Percentiles rank a stretch among this genome's conserved stretches.
phyloP scores from a whole-genome alignment of 169 alveolate genomes.

The Cryptosporidium andersoni region DNA sequence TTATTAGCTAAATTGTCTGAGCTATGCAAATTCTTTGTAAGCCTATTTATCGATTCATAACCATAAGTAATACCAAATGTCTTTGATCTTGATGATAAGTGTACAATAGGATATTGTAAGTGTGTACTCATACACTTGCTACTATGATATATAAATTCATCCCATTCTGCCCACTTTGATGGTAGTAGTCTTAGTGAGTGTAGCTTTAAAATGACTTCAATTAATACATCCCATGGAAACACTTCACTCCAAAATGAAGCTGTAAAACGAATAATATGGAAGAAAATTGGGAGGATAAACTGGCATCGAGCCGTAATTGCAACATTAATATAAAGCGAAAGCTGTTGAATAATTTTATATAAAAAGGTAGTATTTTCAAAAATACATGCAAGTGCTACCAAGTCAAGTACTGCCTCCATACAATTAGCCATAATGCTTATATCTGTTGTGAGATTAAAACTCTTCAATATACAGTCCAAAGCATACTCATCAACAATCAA shows the following conservation, averaged over 20 bases:
- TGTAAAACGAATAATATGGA: constrained; percentile 23
- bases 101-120: constrained; percentile 38
- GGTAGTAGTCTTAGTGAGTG: constrained; percentile 39
- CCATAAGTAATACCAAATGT: constrained; percentile 60
- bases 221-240: constrained; percentile 35
- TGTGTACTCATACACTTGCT: constrained; percentile 32
- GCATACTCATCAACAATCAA: constrained; percentile 1
- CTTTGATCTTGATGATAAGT: constrained; percentile 35
- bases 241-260: constrained; percentile 18
- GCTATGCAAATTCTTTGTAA: neutral
- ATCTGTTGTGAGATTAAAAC: constrained; percentile 29
- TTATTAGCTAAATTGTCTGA: neutral
- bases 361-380: constrained; percentile 12
- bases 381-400: constrained; percentile 5
- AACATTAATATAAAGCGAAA: constrained; percentile 17
- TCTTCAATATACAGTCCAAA: constrained; percentile 21
- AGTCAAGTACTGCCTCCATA: constrained; percentile 27
- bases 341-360: constrained; percentile 16
- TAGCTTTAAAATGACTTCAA: constrained; percentile 16
- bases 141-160: constrained; percentile 35
- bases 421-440: constrained; percentile 32
- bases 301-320: constrained; percentile 53
- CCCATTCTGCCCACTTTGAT: constrained; percentile 6
- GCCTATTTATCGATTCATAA: constrained; percentile 9
- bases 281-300: constrained; percentile 24